Base-by-base conservation (phyloP, 2,329 filamentous ascomycete genomes). In the Immersiporthe knoxdaviesiana region DNA sequence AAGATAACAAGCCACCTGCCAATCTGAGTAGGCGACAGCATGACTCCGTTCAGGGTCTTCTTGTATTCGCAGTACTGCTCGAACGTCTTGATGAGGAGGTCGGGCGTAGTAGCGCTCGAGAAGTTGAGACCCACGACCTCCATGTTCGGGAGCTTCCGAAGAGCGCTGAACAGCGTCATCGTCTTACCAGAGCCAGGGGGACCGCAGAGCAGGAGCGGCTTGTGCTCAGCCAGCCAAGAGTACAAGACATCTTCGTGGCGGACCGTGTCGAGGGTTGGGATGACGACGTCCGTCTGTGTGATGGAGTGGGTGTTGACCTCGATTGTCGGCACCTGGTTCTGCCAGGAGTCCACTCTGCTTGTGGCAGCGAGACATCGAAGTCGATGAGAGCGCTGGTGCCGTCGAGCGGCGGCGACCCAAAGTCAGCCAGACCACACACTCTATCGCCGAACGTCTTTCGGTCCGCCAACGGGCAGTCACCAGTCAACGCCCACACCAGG, bases 41-140 rank as follows among this genome's bases (percentile, higher is more conserved):
- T 92, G 27, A 98, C 94, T 56, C 96, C 96, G 77, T 96, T 98
- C 62, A 98, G 84, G 0, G 96, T 98, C 87, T 99, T 99, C 84
- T 95, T 97, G 83, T 99, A 99, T 81, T 99, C 96, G 81, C 96
- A 99, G 80, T 99, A 97, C 79, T 99, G 97, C 82, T 99, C 96
- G 74, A 99, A 97, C 0, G 97, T 99, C 85, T 99, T 99, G 84
- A 99, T 94, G 72, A 99, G 88, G 37, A 99, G 88, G 79, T 99
- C 97, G 0, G 96, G 97, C 0, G 96, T 99, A 0, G 97, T 99
- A 1, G 96, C 97, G 75, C 96, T 99, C 5, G 97, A 99, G 80
- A 99, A 99, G 81, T 99, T 99, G 78, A 99, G 92, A 63, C 96
- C 96, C 41, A 99, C 97, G 69, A 97, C 94, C 81, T 99, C 96